Conservation (phyloP, 305 asterid genomes). For the Fraxinus albicans region DNA sequence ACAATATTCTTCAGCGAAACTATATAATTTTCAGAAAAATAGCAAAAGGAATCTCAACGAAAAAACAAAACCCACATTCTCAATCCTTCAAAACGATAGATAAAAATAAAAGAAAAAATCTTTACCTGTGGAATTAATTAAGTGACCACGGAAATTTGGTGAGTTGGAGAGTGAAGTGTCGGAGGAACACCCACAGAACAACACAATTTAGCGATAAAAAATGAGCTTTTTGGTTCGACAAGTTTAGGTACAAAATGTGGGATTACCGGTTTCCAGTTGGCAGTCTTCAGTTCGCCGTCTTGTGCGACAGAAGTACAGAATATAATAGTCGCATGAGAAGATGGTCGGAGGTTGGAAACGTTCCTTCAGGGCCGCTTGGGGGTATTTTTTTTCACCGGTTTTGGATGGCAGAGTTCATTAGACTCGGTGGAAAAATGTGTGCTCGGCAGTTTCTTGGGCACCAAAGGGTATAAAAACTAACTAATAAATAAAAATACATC, state of each 20-base stretch:
- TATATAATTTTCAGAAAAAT: not conserved
- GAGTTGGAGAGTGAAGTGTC: not conserved
- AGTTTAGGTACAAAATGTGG: not conserved
- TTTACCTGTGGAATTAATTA: not conserved
- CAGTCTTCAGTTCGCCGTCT: not conserved
- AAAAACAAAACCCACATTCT: not conserved
- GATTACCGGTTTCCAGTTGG: not conserved
- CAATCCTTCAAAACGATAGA: not conserved
- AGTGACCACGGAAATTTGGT: not conserved
- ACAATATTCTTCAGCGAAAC: not conserved
- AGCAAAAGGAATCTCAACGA: not conserved
- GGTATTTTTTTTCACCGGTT: too few species aligned
- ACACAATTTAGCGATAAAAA: not conserved
- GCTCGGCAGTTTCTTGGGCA: too few species aligned
- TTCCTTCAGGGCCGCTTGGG: not conserved
- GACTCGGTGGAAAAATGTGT: too few species aligned
- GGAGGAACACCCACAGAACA: not conserved
- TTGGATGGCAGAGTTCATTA: too few species aligned
- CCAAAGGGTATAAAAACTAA: too few species aligned
- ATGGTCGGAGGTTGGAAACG: not conserved
- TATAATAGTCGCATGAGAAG: not conserved
- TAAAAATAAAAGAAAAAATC: not conserved
- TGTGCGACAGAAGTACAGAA: not conserved
- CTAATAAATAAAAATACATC: too few species aligned
- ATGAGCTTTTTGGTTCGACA: not conserved